Evolutionary conservation across 2,329 filamentous ascomycete species (phyloP).

Genomic region (Leptographium lundbergii): DNA sequence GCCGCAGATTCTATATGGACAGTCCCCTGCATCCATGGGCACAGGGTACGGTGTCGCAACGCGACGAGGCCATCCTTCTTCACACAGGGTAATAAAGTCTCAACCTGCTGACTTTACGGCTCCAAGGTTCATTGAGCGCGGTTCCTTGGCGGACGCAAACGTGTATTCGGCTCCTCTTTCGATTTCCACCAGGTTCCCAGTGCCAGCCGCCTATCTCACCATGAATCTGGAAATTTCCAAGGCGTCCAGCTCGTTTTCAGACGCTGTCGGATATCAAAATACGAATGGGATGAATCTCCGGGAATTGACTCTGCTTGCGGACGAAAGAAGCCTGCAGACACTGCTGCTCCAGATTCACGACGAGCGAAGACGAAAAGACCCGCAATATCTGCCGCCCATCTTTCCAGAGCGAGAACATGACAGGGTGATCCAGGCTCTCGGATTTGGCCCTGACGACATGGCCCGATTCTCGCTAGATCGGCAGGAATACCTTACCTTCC

Average conservation of each 20-base stretch:
- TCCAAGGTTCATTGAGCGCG: constrained; percentile 38
- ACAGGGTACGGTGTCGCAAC: constrained; percentile 33
- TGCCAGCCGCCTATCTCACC: constrained; percentile 46
- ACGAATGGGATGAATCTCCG: constrained; percentile 36
- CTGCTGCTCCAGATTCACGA: constrained; percentile 41
- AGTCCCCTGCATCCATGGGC: constrained; percentile 26
- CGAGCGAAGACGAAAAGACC: constrained; percentile 44
- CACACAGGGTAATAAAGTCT: constrained; percentile 41
- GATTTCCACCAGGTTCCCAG: constrained; percentile 27
- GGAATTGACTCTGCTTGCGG: constrained; percentile 38
- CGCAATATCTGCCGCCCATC: constrained; percentile 53
- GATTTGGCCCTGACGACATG: constrained; percentile 40
- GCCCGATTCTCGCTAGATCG: constrained; percentile 38
- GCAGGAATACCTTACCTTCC: constrained; percentile 43
- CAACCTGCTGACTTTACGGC: constrained; percentile 34
- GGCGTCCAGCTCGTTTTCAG: constrained; percentile 41
- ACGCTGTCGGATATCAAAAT: constrained; percentile 37
- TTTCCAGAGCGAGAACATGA: constrained; percentile 41
- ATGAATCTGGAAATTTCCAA: constrained; percentile 46
- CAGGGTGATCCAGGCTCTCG: constrained; percentile 39
- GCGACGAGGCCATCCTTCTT: constrained; percentile 27
- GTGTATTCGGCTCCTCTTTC: constrained; percentile 31
- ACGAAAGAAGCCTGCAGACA: constrained; percentile 37
- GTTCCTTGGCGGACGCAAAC: constrained; percentile 33
- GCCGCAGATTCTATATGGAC: constrained; percentile 34